Base-by-base conservation (phyloP, 208 protist genomes). In the Phytomonas sp. region DNA sequence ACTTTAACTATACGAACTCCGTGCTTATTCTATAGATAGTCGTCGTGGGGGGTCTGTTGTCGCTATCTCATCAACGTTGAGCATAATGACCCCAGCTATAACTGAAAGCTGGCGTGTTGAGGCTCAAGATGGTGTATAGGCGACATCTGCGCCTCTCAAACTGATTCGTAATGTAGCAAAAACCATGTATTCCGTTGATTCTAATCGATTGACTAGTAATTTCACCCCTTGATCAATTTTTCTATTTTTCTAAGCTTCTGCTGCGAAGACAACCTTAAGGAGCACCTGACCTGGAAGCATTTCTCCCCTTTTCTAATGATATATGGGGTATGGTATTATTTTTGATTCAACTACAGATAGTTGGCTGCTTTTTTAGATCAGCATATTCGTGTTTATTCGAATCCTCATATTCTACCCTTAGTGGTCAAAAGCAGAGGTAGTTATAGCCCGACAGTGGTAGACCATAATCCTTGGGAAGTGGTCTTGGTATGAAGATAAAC, bases 231-330 rank as follows among this genome's bases (percentile, higher is more conserved):
- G 32, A 4, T 26, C 3, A 46, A 26, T 34, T 64, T 30, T 64
- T 64, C 51, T 71, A n/a, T 62, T 71, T 64, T 46, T n/a, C 64
- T 6, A 40, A 23, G 37, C 4, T 64, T n/a, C 20, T 31, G 23
- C 33, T 40, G 20, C 17, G 40, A 51, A 51, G 13, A 51, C 40
- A 3, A 15, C 3, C 20, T 51, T 51, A 40, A 9, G 36, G 20
- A 51, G 40, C 20, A 51, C 40, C 36, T 23, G 40, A 17, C 13
- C 40, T 15, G 2, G 13, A 51, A 20, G 4, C 40, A 51, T 51
- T 51, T 40, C 9, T 9, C 36, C 40, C 20, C 20, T 51, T 51
- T 51, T 51, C 13, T 17, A 2, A 15, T 51, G 13, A 17, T 23
- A 51, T 17, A 6, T 51, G 9, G 3, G 9, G 40, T 51, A 51